phyloP scores from a whole-genome alignment of 2,329 filamentous ascomycete species.

The Scedosporium boydii region DNA sequence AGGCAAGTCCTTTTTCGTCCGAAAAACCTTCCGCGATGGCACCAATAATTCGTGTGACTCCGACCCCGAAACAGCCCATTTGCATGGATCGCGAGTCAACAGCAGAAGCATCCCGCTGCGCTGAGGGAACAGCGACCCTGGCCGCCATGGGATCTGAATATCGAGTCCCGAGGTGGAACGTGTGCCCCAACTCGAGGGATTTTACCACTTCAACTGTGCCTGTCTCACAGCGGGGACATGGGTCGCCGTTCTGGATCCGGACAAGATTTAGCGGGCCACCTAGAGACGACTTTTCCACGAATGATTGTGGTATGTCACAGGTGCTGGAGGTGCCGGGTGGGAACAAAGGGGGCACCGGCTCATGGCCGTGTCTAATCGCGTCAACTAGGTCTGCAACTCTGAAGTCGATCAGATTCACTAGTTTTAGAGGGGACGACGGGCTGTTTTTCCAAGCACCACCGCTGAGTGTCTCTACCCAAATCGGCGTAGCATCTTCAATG shows the following conservation, averaged over 20 bases:
- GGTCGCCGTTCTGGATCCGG: conserved; percentile 55
- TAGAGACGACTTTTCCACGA: conserved; percentile 23
- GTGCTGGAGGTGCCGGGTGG: neutral
- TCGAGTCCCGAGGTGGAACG: conserved; percentile 83
- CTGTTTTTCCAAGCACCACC: neutral
- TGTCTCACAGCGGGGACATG: conserved; percentile 59
- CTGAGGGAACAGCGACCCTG: conserved; percentile 34
- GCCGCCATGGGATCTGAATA: conserved; percentile 72
- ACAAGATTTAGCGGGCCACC: conserved; percentile 50
- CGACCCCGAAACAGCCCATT: conserved; percentile 97
- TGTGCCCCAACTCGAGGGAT: conserved; percentile 87
- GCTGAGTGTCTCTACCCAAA: conserved; percentile 38
- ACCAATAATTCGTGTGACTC: conserved; percentile 81
- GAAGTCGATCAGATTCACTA: conserved; percentile 27
- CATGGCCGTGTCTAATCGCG: conserved; percentile 11
- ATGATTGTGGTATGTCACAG: conserved; percentile 10
- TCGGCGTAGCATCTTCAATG: conserved; percentile 46
- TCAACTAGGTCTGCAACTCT: conserved; percentile 18
- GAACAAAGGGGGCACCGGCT: neutral
- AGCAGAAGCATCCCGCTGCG: neutral
- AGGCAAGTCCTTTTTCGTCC: conserved; percentile 68
- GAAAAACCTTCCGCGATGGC: conserved; percentile 70
- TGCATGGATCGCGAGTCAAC: conserved; percentile 47
- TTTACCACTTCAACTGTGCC: conserved; percentile 56
- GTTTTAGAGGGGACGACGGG: neutral